Base-by-base conservation (phyloP, 139 green algal species). In the Closterium sp. region DNA sequence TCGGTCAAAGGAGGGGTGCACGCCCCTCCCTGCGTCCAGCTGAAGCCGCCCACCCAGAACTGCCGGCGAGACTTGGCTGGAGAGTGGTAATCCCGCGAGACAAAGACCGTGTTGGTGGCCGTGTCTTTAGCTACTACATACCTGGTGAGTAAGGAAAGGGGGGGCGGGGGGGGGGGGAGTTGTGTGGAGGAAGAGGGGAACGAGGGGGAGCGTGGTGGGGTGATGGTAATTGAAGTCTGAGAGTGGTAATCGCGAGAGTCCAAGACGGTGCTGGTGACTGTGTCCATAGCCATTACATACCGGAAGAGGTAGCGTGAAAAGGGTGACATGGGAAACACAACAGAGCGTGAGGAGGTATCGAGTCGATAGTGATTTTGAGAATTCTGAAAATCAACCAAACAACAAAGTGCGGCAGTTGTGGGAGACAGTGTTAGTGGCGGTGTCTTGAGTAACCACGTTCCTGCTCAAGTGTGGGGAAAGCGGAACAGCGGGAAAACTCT, bases 211-310 rank as follows among this genome's bases (percentile, higher is more conserved):
- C n/a, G n/a, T n/a, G n/a, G n/a, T n/a, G n/a, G n/a, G n/a, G n/a
- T n/a, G n/a, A n/a, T n/a, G n/a, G n/a, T n/a, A n/a, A n/a, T n/a
- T n/a, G n/a, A n/a, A n/a, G n/a, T n/a, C n/a, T n/a, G 11, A 70
- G 45, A 70, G 45, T 13, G 45, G 90, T 95, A 95, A 73, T 95
- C 38, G 21, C 30, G 88, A 1, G 97, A 98, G 1, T 98, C 95
- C 31, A 97, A 98, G 27, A 99, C 98, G 0, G 96, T 94, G 89
- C 99, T 99, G 70, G 89, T 94, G 0, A 88, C 13, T 28, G 93
- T 90, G 95, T 99, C 97, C 95, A 99, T 99, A 62, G 95, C 93
- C 0, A 97, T 95, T 1, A 99, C 98, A 90, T 99, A 99, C 97
- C 97, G 98, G 10, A 13, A 19, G 95, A 94, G 45, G 32, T n/a